Evolutionary conservation across 2,329 filamentous ascomycete genomes (phyloP).

Genomic region (Diaporthe australafricana): DNA sequence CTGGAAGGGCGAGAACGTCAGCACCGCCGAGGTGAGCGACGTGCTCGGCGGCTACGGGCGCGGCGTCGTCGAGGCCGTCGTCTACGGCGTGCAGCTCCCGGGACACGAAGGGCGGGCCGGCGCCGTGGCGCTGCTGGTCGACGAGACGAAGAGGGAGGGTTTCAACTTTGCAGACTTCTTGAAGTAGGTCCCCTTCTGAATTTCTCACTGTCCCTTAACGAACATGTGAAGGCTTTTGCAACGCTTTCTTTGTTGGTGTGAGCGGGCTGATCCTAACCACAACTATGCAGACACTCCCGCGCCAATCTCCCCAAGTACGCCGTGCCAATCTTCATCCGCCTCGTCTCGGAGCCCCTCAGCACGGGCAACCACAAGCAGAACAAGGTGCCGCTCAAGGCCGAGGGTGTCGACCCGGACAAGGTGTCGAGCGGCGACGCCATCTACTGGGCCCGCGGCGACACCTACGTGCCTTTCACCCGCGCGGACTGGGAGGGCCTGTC

Average conservation of each 20-base stretch:
- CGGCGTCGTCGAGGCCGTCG: constrained; percentile 73
- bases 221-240: neutral
- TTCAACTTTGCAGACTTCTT: constrained; percentile 73
- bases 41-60: constrained; percentile 67
- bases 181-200: constrained; percentile 49
- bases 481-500: constrained; percentile 65
- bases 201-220: neutral
- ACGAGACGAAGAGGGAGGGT: constrained; percentile 54
- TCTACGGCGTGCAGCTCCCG: constrained; percentile 76
- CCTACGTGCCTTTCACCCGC: constrained; percentile 69
- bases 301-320: constrained; percentile 77
- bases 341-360: constrained; percentile 68
- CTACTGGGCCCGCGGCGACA: constrained; percentile 67
- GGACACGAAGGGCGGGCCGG: constrained; percentile 77
- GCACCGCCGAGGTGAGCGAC: constrained; percentile 75
- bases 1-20: constrained; percentile 79
- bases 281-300: constrained; percentile 58
- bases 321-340: constrained; percentile 78
- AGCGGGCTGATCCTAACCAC: neutral
- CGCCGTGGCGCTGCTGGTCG: constrained; percentile 70
- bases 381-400: constrained; percentile 75
- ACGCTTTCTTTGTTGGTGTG: neutral
- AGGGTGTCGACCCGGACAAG: constrained; percentile 71
- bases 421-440: constrained; percentile 55
- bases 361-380: constrained; percentile 87